Evolutionary conservation across 2,329 filamentous ascomycete species (phyloP).

Genomic region (Diaporthe destruens): DNA sequence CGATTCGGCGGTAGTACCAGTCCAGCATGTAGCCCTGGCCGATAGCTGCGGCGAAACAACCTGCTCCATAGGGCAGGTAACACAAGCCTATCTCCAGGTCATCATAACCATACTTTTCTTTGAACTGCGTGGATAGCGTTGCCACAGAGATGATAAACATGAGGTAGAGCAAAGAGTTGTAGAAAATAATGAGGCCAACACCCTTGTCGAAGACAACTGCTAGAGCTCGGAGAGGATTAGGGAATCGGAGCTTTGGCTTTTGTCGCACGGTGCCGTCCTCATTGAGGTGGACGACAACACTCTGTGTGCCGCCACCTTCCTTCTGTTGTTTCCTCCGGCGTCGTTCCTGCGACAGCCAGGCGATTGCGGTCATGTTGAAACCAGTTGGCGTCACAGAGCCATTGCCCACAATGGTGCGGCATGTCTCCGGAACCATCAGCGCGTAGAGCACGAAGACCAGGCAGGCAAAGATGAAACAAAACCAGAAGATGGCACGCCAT

Average conservation of each 20-base stretch:
- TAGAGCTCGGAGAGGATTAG: constrained; percentile 69
- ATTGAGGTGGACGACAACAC: neutral
- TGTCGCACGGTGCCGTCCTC: constrained; percentile 21
- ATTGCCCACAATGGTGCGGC: constrained; percentile 71
- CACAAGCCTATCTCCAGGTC: constrained; percentile 66
- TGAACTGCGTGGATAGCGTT: constrained; percentile 65
- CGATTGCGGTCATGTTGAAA: constrained; percentile 70
- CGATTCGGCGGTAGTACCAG: constrained; percentile 79
- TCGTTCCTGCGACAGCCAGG: constrained; percentile 55
- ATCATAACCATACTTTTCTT: constrained; percentile 63
- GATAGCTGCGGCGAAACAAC: constrained; percentile 62
- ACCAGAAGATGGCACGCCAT: constrained; percentile 80
- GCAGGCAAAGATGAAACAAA: constrained; percentile 68
- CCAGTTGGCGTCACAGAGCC: constrained; percentile 69
- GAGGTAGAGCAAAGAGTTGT: constrained; percentile 67
- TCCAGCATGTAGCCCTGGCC: constrained; percentile 70
- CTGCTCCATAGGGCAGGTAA: constrained; percentile 66
- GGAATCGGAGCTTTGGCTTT: constrained; percentile 59
- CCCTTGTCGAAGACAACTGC: constrained; percentile 69
- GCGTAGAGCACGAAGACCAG: constrained; percentile 66
- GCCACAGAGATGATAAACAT: constrained; percentile 67
- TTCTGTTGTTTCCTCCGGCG: constrained; percentile 50
- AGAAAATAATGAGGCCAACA: constrained; percentile 65
- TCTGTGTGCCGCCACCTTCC: constrained; percentile 51
- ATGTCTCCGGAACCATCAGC: constrained; percentile 70